Evolutionary conservation across 1,284 basidiomycete genomes (phyloP).

Genomic region (Singerocomus inundabilis): DNA sequence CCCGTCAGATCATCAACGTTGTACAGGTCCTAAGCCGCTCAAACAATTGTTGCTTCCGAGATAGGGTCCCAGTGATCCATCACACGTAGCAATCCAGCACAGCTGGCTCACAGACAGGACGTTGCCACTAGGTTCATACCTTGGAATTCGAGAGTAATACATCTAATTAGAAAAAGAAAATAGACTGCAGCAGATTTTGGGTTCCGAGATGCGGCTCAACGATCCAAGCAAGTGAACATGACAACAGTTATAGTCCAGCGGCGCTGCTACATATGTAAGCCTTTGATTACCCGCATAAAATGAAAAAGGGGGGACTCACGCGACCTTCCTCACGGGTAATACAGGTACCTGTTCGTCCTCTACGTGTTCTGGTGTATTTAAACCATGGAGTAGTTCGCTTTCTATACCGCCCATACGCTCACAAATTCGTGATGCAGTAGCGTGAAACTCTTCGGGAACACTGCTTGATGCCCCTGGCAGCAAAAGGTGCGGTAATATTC

Average conservation of each 20-base stretch:
- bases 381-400: constrained; percentile 17
- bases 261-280: constrained; percentile 19
- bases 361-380: background rate
- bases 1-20: background rate
- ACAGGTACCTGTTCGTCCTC: constrained; percentile 9
- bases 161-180: constrained; percentile 12
- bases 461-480: constrained; percentile 27
- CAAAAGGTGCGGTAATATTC: constrained; percentile 35
- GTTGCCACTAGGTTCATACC: background rate
- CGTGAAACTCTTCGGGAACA: constrained; percentile 33
- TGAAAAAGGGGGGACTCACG: constrained; percentile 16
- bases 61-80: background rate
- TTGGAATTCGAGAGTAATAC: constrained; percentile 2
- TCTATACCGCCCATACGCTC: constrained; percentile 34
- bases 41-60: background rate
- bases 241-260: constrained; percentile 14
- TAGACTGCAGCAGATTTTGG: constrained; percentile 9
- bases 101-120: background rate
- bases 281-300: background rate
- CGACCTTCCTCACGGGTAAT: constrained; percentile 18
- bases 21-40: background rate
- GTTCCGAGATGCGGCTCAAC: constrained; percentile 4
- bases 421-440: constrained; percentile 26
- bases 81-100: background rate
- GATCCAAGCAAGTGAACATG: constrained; percentile 7